Percentiles rank a stretch among this genome's conserved stretches.
phyloP scores from a whole-genome alignment of 768 basidiomycete species.

The Russula lepida region DNA sequence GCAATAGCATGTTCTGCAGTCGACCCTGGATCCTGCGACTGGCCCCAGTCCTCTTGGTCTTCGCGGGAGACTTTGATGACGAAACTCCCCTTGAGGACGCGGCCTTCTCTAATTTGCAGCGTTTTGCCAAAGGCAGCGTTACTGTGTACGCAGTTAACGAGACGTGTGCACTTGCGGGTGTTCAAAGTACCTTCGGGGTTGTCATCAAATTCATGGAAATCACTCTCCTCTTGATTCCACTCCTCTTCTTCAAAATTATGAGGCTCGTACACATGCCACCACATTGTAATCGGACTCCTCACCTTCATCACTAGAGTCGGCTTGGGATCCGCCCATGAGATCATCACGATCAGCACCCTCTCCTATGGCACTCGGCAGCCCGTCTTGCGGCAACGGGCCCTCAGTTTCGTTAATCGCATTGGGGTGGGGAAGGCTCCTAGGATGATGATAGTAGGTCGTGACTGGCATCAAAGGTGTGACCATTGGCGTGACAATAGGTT shows the following conservation, averaged over 20 bases:
- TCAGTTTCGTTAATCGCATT: not conserved
- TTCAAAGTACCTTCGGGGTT: not conserved
- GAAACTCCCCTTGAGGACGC: not conserved
- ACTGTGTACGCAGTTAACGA: not conserved
- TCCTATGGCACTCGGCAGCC: not conserved
- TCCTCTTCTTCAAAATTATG: not conserved
- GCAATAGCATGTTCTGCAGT: slow-evolving; percentile 15
- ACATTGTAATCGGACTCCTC: not conserved
- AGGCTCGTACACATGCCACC: not conserved
- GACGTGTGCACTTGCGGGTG: too few relatives aligned
- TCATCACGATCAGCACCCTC: slow-evolving; percentile 3
- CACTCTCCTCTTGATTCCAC: not conserved
- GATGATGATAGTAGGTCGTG: slow-evolving; percentile 10
- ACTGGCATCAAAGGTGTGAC: slow-evolving; percentile 5
- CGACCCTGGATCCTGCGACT: slow-evolving; percentile 13
- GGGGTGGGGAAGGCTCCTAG: not conserved
- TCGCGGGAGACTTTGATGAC: slow-evolving; percentile 1
- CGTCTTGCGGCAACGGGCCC: not conserved
- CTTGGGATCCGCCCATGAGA: not conserved
- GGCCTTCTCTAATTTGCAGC: slow-evolving; percentile 1
- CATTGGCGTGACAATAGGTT: not conserved
- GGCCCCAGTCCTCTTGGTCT: not conserved
- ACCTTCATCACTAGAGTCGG: not conserved
- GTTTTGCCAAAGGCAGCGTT: not conserved
- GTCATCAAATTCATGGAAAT: not conserved